These are phyloP conservation scores for Violaceomyces palustris DNA, from an alignment of 1,284 basidiomycete species.

Conservation along the genomic window DNA sequence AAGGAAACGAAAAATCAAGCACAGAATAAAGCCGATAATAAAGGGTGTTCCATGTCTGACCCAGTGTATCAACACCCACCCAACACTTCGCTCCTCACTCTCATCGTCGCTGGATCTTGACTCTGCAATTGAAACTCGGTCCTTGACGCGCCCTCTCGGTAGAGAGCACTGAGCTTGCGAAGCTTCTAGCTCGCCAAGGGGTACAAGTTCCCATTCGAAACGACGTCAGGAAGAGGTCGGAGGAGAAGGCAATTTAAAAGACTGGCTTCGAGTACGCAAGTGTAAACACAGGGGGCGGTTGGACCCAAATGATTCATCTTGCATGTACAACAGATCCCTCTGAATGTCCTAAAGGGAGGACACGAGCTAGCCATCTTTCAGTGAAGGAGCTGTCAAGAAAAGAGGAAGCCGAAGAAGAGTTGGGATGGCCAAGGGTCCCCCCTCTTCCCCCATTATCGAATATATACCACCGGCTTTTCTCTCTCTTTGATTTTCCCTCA, in stretches of 20 bases:
- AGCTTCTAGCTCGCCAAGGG: conserved; percentile 26
- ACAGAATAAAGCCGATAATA: no score
- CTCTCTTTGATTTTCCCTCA: not conserved
- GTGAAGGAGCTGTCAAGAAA: conserved; percentile 4
- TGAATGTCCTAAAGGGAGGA: not conserved
- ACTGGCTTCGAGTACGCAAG: not conserved
- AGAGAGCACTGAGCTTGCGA: conserved; percentile 33
- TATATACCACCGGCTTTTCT: not conserved
- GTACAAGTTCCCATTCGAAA: conserved; percentile 35
- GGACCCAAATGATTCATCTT: not conserved
- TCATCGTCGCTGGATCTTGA: no score
- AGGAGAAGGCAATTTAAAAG: conserved; percentile 3
- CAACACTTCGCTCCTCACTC: no score
- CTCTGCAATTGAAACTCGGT: no score
- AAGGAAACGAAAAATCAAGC: no score
- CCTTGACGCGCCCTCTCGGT: not conserved
- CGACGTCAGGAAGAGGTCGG: conserved; percentile 14
- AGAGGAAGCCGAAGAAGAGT: not conserved
- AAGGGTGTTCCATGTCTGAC: no score
- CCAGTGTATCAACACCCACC: no score
- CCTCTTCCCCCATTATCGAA: no score
- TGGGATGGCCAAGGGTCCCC: not conserved
- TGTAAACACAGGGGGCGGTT: not conserved
- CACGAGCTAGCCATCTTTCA: not conserved
- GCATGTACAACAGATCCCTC: not conserved